Conservation (phyloP, 192 early-diverging fungal species). For the Lunasporangiospora selenospora region DNA sequence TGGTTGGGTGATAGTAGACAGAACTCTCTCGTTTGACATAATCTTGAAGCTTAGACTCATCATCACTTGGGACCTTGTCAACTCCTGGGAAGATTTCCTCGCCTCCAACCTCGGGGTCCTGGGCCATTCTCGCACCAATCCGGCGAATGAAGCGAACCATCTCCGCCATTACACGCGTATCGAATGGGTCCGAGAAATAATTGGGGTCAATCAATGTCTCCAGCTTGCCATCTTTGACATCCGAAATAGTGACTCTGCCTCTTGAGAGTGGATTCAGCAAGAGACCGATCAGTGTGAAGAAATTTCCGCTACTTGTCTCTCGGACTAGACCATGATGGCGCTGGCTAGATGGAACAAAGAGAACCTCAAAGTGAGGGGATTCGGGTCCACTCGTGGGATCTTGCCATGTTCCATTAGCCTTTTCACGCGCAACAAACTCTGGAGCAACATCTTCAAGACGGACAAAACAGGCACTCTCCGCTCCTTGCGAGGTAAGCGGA, state of each 20-base stretch:
- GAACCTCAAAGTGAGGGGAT: conserved; percentile 31
- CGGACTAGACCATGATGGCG: conserved; percentile 2
- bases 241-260: conserved; percentile 30
- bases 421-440: conserved; percentile 42
- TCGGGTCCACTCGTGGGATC: conserved; percentile 29
- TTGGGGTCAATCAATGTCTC: conserved; percentile 40
- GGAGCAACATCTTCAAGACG: conserved; percentile 38
- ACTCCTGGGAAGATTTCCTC: conserved; percentile 18
- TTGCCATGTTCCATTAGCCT: conserved; percentile 40
- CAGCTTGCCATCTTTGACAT: conserved; percentile 17
- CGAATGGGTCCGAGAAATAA: conserved; percentile 31
- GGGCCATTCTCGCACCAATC: conserved; percentile 12
- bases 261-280: conserved; percentile 32
- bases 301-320: conserved; percentile 14
- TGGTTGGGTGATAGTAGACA: conserved; percentile 28
- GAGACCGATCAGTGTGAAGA: conserved; percentile 15
- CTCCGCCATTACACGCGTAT: conserved; percentile 28
- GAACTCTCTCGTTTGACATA: conserved; percentile 17
- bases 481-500: conserved; percentile 6
- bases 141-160: conserved; percentile 15
- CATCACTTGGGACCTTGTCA: conserved; percentile 20
- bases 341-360: conserved; percentile 7
- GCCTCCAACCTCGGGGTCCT: conserved; percentile 19
- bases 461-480: conserved; percentile 18
- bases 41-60: conserved; percentile 22